Evolutionary conservation across 495 filamentous ascomycete genomes (phyloP).

Genomic region (Neurospora sp.): DNA sequence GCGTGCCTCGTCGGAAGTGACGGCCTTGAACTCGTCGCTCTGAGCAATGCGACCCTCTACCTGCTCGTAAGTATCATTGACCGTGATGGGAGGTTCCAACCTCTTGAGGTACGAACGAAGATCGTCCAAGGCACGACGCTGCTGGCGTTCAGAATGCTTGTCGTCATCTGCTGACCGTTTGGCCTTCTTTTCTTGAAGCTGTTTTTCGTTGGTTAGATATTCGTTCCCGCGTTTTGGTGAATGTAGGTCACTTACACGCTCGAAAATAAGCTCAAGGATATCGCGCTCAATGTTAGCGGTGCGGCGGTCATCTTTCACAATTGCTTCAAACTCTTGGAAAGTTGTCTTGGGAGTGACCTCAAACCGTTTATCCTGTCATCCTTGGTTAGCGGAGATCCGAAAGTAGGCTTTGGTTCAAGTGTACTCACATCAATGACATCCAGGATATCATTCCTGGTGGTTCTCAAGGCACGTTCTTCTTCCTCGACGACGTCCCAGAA

Average conservation of each 20-base stretch:
- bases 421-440: slow-evolving; percentile 80
- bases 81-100: slow-evolving; percentile 72
- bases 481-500: slow-evolving; percentile 97
- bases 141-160: slow-evolving; percentile 72
- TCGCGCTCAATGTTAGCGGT: slow-evolving; percentile 75
- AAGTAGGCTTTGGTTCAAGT: neutral
- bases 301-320: slow-evolving; percentile 73
- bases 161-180: slow-evolving; percentile 67
- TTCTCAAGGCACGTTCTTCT: slow-evolving; percentile 74
- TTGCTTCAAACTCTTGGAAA: slow-evolving; percentile 70
- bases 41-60: slow-evolving; percentile 68
- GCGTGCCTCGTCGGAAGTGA: slow-evolving; percentile 73
- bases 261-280: slow-evolving; percentile 66
- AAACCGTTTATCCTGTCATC: slow-evolving; percentile 71
- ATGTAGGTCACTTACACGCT: slow-evolving; percentile 38
- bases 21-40: slow-evolving; percentile 68
- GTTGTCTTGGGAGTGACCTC: slow-evolving; percentile 80
- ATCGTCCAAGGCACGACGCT: slow-evolving; percentile 74
- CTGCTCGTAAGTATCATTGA: slow-evolving; percentile 76
- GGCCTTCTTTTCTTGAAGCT: slow-evolving; percentile 63
- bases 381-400: neutral
- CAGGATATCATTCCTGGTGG: slow-evolving; percentile 71
- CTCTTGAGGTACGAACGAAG: slow-evolving; percentile 84
- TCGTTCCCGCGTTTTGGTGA: neutral
- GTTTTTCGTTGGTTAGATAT: slow-evolving; percentile 15